phyloP scores from a whole-genome alignment of 371 early-diverging fungal species.

The Circinella umbellata region DNA sequence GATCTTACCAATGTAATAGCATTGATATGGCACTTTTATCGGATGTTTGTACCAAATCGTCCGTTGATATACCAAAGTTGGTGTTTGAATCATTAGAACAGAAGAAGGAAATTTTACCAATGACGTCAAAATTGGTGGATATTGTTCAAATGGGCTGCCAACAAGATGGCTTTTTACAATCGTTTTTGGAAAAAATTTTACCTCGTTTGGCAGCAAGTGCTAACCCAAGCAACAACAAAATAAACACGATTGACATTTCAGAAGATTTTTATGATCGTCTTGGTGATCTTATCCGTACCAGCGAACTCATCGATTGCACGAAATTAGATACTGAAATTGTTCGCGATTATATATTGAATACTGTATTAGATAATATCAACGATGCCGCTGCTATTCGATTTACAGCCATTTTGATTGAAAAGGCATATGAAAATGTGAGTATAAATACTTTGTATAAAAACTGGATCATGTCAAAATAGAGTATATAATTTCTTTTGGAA shows the following conservation, averaged over 20 bases:
- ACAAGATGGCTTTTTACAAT: conserved; percentile 4
- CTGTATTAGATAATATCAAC: conserved; percentile 45
- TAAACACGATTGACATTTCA: conserved; percentile 16
- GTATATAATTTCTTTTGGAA: neutral
- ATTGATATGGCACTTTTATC: conserved; percentile 19
- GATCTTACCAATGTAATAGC: conserved; percentile 19
- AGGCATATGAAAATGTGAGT: conserved; percentile 37
- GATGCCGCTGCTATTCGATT: conserved; percentile 45
- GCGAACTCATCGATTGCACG: conserved; percentile 19
- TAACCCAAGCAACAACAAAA: conserved; percentile 26
- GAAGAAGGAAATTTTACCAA: neutral
- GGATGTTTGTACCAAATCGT: conserved; percentile 25
- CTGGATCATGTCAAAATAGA: too few relatives aligned
- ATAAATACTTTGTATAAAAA: neutral
- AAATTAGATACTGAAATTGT: conserved; percentile 38
- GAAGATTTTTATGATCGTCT: conserved; percentile 31
- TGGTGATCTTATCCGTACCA: neutral
- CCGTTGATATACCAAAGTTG: conserved; percentile 29
- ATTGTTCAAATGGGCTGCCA: neutral
- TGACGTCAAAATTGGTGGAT: conserved; percentile 4
- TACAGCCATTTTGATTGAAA: conserved; percentile 25
- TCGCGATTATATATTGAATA: conserved; percentile 49
- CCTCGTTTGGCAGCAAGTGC: conserved; percentile 20
- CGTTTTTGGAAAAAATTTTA: neutral
- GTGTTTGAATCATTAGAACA: conserved; percentile 17